Evolutionary conservation across 805 yeast species (phyloP).

Genomic region (Candida pseudofarinosa): DNA sequence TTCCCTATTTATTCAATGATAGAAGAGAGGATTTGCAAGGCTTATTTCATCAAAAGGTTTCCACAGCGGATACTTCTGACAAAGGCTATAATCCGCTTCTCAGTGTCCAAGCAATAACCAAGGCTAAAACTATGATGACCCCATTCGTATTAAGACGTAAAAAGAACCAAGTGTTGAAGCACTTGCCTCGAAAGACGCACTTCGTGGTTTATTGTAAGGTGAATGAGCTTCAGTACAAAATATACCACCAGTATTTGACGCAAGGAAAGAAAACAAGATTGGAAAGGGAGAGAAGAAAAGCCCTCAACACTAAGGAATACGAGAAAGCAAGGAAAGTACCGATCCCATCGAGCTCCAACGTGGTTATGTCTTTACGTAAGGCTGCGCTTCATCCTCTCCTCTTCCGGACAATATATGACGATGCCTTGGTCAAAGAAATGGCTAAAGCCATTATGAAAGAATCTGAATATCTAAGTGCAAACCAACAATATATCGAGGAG

Average conservation of each 20-base stretch:
- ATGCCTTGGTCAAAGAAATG: slow-evolving; percentile 59
- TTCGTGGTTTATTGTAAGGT: slow-evolving; percentile 63
- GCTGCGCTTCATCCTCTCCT: slow-evolving; percentile 90
- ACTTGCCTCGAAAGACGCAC: slow-evolving; percentile 76
- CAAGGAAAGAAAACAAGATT: slow-evolving; percentile 35
- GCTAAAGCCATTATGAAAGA: slow-evolving; percentile 75
- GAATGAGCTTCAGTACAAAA: slow-evolving; percentile 46
- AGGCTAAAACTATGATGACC: slow-evolving; percentile 97
- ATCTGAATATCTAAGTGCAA: slow-evolving; percentile 76
- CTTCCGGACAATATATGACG: slow-evolving; percentile 63
- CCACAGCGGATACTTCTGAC: slow-evolving; percentile 47
- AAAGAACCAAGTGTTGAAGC: slow-evolving; percentile 86
- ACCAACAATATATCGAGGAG: slow-evolving; percentile 71
- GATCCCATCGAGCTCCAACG: slow-evolving; percentile 53
- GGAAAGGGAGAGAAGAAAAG: slow-evolving; percentile 43
- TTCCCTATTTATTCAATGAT: slow-evolving; percentile 77
- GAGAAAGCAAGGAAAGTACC: slow-evolving; percentile 27
- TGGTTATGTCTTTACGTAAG: slow-evolving; percentile 84
- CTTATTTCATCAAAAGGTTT: slow-evolving; percentile 83
- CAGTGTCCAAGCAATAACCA: slow-evolving; percentile 85
- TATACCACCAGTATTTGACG: slow-evolving; percentile 60
- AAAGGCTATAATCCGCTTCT: slow-evolving; percentile 71
- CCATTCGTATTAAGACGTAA: slow-evolving; percentile 93
- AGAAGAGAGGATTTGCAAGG: slow-evolving; percentile 78
- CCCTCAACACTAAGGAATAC: slow-evolving; percentile 32